A percentile compares a stretch with the other conserved stretches of the same genome.
Conservation (phyloP, 257 asterid species). For the Thymus mandschuricus region DNA sequence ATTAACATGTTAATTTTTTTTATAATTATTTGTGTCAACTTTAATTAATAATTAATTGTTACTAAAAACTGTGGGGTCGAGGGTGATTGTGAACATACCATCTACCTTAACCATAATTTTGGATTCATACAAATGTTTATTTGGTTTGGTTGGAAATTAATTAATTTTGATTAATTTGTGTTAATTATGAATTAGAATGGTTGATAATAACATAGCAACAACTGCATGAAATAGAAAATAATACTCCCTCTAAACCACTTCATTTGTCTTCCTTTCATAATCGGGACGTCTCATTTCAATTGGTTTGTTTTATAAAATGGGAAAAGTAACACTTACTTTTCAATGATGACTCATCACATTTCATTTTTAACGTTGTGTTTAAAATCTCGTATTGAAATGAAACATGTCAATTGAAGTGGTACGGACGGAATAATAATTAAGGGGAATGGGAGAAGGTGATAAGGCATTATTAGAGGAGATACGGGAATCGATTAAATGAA, state of each 20-base stretch:
- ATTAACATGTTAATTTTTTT: too few relatives aligned
- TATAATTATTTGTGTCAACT: background rate
- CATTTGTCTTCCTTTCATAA: too few relatives aligned
- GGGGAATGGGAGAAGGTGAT: constrained; percentile 33
- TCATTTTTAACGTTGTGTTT: too few relatives aligned
- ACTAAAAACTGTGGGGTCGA: background rate
- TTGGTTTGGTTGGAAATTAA: constrained; percentile 31
- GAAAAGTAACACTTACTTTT: too few relatives aligned
- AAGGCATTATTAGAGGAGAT: constrained; percentile 33
- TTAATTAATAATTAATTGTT: background rate
- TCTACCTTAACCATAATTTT: constrained; percentile 38
- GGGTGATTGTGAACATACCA: constrained; percentile 28
- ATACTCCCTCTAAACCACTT: too few relatives aligned
- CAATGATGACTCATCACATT: too few relatives aligned
- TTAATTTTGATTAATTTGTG: background rate
- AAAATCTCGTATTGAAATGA: too few relatives aligned
- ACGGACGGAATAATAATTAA: background rate
- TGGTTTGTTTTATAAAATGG: too few relatives aligned
- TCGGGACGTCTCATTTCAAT: too few relatives aligned
- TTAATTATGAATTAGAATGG: background rate
- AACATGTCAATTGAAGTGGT: too few relatives aligned
- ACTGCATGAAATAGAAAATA: constrained; percentile 20
- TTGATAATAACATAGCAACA: constrained; percentile 34
- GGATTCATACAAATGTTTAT: constrained; percentile 15
- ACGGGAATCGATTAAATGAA: constrained; percentile 25